A percentile compares a stretch with the other conserved stretches of the same genome.
These are phyloP conservation scores for Zangia roseola DNA, from an alignment of 768 basidiomycete species.

Conservation along the genomic window DNA sequence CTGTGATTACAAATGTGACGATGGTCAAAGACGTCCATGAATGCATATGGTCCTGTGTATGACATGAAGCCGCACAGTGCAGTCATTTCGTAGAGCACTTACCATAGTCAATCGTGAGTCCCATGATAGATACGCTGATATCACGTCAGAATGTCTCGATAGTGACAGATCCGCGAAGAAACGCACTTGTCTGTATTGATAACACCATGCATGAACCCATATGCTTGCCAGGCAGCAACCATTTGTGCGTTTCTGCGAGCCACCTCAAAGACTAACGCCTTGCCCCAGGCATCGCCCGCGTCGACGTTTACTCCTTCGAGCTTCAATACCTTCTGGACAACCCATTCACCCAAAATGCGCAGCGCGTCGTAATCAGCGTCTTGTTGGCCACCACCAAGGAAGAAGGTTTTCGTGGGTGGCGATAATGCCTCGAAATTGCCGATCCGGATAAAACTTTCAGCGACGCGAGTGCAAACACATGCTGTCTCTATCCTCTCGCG, in stretches of 20 bases:
- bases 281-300: slow-evolving; percentile 64
- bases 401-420: slow-evolving; percentile 58
- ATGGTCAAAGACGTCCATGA: slow-evolving; percentile 90
- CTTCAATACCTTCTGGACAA: slow-evolving; percentile 57
- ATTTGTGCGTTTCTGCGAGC: slow-evolving; percentile 85
- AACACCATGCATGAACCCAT: slow-evolving; percentile 94
- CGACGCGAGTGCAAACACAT: slow-evolving; percentile 74
- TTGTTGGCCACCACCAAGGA: slow-evolving; percentile 80
- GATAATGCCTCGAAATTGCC: slow-evolving; percentile 89
- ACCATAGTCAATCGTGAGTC: slow-evolving; percentile 79
- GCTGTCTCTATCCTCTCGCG: slow-evolving; percentile 76
- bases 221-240: slow-evolving; percentile 95
- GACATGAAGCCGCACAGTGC: not conserved
- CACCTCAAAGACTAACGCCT: slow-evolving; percentile 70
- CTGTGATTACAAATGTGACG: slow-evolving; percentile 90
- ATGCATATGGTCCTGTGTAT: slow-evolving; percentile 76
- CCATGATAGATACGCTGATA: slow-evolving; percentile 68
- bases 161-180: not conserved
- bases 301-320: slow-evolving; percentile 38
- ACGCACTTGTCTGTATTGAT: slow-evolving; percentile 94
- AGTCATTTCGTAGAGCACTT: slow-evolving; percentile 4
- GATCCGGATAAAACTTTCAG: slow-evolving; percentile 89
- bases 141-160: slow-evolving; percentile 7
- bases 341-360: slow-evolving; percentile 74
- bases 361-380: slow-evolving; percentile 72